Base-by-base conservation (phyloP, 1,284 basidiomycete genomes). In the Puccinia coronata region DNA sequence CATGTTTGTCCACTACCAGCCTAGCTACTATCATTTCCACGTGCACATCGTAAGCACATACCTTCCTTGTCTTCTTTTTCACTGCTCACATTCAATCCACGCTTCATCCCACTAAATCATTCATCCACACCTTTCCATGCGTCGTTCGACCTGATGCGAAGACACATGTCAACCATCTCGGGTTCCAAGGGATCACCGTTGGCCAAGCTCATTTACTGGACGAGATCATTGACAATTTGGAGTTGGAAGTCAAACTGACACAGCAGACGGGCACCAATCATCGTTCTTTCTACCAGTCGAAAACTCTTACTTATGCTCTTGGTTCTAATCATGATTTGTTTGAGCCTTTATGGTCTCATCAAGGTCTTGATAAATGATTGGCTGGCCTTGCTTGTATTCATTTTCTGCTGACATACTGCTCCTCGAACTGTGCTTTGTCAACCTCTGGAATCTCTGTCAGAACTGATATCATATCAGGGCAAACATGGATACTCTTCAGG, bases 131-230 rank as follows among this genome's bases (percentile, higher is more conserved):
- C 43, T 11, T 11, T 18, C 43, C 8, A 1, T 47, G 12, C 43
- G 1, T 47, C 43, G 1, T 47, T 18, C 16, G 43, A 43, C 43
- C 43, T n/a, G 43, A 43, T 43, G 8, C 90, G 39, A 34, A 81
- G 92, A 93, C 0, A 92, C 93, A 90, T 9, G 81, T 83, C 2
- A 83, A 85, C 77, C 83, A 82, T 75, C 81, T 82, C 6, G 83
- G 83, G 0, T 84, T 85, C 70, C 84, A 85, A 11, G 85, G 84
- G 20, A 84, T 84, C 28, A 88, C 90, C 0, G 92, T 94, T 0
- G 96, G 95, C 0, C 95, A 96, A 85, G 95, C 96, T 0, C 95
- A 98, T 87, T 88, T 98, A 23, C 88, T 99, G 4, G 96, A 98
- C 84, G 94, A 98, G 86, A 87, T 98, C 59, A 95, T 98, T 82